Evolutionary conservation across 2,329 filamentous ascomycete species (phyloP).

Genomic region (Fonsecaea monophora): DNA sequence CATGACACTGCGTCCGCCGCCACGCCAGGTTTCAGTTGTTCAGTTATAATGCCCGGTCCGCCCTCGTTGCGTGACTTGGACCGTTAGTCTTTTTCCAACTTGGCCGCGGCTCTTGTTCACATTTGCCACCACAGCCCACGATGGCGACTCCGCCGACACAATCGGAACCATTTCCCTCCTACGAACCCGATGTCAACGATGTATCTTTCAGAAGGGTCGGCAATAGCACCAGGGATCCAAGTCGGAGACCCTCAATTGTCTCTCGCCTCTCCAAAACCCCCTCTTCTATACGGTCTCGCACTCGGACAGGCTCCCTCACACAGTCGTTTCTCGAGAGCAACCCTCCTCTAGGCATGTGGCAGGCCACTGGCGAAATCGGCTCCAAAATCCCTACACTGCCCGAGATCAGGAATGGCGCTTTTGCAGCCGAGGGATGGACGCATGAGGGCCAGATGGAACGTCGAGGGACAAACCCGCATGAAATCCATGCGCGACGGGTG

Average conservation of each 20-base stretch:
- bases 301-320: constrained; percentile 35
- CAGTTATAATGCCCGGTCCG: not conserved
- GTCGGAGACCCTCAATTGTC: constrained; percentile 19
- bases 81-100: no score
- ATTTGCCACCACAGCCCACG: not conserved
- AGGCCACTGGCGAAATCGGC: constrained; percentile 44
- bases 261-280: constrained; percentile 27
- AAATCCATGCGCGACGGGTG: constrained; percentile 42
- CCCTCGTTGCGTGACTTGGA: not conserved
- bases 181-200: constrained; percentile 13
- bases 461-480: constrained; percentile 42
- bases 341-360: constrained; percentile 45
- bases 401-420: constrained; percentile 45
- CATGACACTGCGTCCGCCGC: not conserved
- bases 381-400: constrained; percentile 44
- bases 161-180: constrained; percentile 28
- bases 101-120: not conserved
- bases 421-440: constrained; percentile 43
- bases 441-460: constrained; percentile 44
- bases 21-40: not conserved
- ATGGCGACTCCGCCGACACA: constrained; percentile 8
- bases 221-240: constrained; percentile 7
- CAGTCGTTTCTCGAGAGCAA: constrained; percentile 43
- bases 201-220: constrained; percentile 6
- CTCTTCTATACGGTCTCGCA: constrained; percentile 20